Conservation (phyloP, 2,329 filamentous ascomycete genomes). For the Xylaria arbuscula region DNA sequence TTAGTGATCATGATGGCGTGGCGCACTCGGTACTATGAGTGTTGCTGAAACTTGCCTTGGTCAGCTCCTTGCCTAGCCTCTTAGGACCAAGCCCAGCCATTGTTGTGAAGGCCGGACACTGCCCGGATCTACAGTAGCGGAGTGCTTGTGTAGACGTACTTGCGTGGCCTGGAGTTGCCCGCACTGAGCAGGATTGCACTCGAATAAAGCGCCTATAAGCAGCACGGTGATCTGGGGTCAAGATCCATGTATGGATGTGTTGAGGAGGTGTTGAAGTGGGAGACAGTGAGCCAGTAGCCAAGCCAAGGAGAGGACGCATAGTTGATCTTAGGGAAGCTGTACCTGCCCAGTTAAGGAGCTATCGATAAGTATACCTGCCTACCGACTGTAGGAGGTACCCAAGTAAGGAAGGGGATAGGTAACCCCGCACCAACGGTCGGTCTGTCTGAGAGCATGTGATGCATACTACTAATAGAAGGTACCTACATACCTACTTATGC, state of each 20-base stretch:
- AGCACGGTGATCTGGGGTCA: conserved; percentile 25
- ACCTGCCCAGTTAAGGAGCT: conserved; percentile 7
- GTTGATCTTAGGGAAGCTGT: conserved; percentile 27
- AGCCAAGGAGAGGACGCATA: conserved; percentile 16
- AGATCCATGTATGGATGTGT: conserved; percentile 31
- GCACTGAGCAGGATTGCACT: conserved; percentile 3
- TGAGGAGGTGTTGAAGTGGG: conserved; percentile 2
- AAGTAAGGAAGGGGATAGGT: background rate
- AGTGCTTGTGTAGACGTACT: conserved; percentile 7
- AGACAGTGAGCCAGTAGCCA: conserved; percentile 11
- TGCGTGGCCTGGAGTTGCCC: conserved; percentile 8
- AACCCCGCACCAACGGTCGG: conserved; percentile 1
- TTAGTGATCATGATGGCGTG: conserved; percentile 8
- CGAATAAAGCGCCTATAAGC: conserved; percentile 29
- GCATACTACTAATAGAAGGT: too few species aligned
- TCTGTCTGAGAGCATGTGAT: background rate
- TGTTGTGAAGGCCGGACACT: conserved; percentile 28
- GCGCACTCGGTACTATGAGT: conserved; percentile 5
- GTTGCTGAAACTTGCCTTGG: conserved; percentile 58
- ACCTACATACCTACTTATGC: background rate
- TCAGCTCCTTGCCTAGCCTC: conserved; percentile 68
- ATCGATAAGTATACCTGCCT: conserved; percentile 24
- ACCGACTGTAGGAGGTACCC: background rate
- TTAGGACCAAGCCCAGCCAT: conserved; percentile 64
- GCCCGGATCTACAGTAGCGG: conserved; percentile 20